Percentiles rank a stretch among this genome's conserved stretches.
phyloP scores from a whole-genome alignment of 495 filamentous ascomycete species.

The Glonium stellatum region DNA sequence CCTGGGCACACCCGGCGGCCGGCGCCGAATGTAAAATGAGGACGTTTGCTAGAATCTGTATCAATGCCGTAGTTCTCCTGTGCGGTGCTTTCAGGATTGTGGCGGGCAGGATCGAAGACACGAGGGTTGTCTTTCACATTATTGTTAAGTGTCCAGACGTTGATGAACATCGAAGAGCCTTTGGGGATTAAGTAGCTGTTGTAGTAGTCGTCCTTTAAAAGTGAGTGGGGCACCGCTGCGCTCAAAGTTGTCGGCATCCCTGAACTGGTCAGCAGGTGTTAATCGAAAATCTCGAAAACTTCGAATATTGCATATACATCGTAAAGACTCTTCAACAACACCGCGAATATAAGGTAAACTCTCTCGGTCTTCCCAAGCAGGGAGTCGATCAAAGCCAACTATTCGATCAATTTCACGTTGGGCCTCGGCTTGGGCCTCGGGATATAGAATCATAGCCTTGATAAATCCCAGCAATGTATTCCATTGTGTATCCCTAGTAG shows the following conservation, averaged over 20 bases:
- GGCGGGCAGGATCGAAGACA: not conserved
- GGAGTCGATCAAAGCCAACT: constrained; percentile 18
- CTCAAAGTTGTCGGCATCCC: constrained; percentile 4
- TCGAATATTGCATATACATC: not conserved
- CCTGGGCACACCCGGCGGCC: constrained; percentile 3
- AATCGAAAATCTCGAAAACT: not conserved
- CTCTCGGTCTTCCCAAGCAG: too few species aligned
- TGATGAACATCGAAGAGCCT: not conserved
- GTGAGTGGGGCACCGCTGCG: not conserved
- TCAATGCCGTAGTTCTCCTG: constrained; percentile 1
- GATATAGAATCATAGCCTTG: constrained; percentile 27
- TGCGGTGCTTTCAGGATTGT: not conserved
- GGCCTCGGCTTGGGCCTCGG: constrained; percentile 30
- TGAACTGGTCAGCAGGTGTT: not conserved
- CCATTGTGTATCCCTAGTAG: constrained; percentile 1
- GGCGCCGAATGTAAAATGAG: not conserved
- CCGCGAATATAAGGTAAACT: constrained; percentile 29
- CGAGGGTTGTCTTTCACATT: not conserved
- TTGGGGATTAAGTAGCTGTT: constrained; percentile 4
- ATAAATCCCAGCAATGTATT: not conserved
- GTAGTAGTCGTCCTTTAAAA: constrained; percentile 1
- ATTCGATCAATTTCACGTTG: constrained; percentile 33
- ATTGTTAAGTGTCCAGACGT: constrained; percentile 3
- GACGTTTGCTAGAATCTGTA: not conserved
- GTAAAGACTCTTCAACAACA: not conserved